Percentiles rank a stretch among this genome's conserved stretches.
Conservation (phyloP, 2,329 filamentous ascomycete genomes). For the Monilinia laxa region DNA sequence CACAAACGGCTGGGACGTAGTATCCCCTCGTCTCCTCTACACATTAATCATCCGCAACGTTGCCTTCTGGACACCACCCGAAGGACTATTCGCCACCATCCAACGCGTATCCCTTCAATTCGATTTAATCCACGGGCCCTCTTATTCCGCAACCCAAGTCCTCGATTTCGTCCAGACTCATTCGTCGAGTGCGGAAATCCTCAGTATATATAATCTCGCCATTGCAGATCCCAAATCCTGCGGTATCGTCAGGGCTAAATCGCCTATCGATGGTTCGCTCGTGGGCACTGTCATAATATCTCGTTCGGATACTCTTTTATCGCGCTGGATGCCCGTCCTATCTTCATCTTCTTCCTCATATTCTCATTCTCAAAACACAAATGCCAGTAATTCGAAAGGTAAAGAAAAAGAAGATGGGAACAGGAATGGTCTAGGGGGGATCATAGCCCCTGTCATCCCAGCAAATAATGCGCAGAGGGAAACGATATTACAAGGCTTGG, state of each 20-base stretch:
- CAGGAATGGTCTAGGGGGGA: conserved; percentile 56
- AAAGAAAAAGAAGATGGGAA: conserved; percentile 5
- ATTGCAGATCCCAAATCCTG: conserved; percentile 59
- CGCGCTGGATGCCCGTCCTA: conserved; percentile 60
- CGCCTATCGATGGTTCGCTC: conserved; percentile 59
- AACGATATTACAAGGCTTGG: conserved; percentile 62
- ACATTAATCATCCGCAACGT: conserved; percentile 63
- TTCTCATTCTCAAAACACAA: background rate
- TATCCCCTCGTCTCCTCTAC: conserved; percentile 60
- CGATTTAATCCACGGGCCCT: conserved; percentile 63
- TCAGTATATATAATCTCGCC: conserved; percentile 66
- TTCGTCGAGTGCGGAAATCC: conserved; percentile 60
- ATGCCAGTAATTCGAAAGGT: background rate
- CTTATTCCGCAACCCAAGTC: conserved; percentile 55
- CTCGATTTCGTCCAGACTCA: conserved; percentile 57
- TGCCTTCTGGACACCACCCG: conserved; percentile 58
- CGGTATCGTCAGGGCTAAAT: conserved; percentile 65
- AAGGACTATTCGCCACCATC: conserved; percentile 59
- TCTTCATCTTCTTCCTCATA: conserved; percentile 46
- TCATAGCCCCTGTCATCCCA: conserved; percentile 65
- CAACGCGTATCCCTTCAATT: conserved; percentile 55
- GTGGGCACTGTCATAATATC: conserved; percentile 66
- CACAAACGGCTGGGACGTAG: conserved; percentile 83
- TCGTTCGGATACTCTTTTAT: conserved; percentile 56
- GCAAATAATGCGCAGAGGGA: conserved; percentile 58